Conservation (phyloP, 164 flowering plant genomes). For the Sedum album region DNA sequence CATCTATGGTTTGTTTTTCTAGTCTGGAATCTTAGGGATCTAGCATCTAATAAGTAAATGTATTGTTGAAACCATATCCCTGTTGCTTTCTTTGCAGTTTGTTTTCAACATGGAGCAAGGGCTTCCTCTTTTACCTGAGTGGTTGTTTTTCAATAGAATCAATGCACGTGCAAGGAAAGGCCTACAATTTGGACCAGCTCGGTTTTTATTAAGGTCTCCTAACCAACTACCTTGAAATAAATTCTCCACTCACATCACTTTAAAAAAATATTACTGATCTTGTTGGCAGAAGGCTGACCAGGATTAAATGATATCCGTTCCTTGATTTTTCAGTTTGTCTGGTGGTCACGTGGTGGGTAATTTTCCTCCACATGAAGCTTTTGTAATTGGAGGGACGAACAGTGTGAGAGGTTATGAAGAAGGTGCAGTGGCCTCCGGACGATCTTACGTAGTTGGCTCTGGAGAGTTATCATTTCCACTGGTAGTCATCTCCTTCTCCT, state of each 20-base stretch:
- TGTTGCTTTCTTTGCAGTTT: conserved; percentile 40
- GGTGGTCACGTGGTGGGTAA: conserved; percentile 93
- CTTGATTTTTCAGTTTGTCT: conserved; percentile 49
- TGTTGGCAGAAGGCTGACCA: neutral
- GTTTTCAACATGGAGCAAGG: conserved; percentile 91
- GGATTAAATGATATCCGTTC: conserved; percentile 9
- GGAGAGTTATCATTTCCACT: conserved; percentile 86
- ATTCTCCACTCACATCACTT: neutral
- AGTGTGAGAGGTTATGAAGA: conserved; percentile 99
- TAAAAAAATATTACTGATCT: neutral
- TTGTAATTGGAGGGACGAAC: conserved; percentile 96
- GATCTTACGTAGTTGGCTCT: conserved; percentile 85
- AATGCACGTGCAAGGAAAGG: conserved; percentile 83
- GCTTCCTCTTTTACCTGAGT: conserved; percentile 84
- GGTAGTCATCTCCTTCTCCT: conserved; percentile 34
- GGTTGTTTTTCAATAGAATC: conserved; percentile 81
- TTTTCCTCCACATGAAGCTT: conserved; percentile 97
- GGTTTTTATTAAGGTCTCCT: conserved; percentile 56
- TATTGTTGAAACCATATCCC: neutral
- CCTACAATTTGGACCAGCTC: conserved; percentile 61
- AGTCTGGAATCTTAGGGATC: neutral
- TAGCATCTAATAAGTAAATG: neutral
- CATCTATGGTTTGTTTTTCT: conserved; percentile 70
- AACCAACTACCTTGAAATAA: neutral
- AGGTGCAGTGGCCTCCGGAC: conserved; percentile 95